A percentile compares a stretch with the other conserved stretches of the same genome.
Evolutionary conservation across 371 early-diverging fungal genomes (phyloP).

Genomic region (Apophysomyces sp.): DNA sequence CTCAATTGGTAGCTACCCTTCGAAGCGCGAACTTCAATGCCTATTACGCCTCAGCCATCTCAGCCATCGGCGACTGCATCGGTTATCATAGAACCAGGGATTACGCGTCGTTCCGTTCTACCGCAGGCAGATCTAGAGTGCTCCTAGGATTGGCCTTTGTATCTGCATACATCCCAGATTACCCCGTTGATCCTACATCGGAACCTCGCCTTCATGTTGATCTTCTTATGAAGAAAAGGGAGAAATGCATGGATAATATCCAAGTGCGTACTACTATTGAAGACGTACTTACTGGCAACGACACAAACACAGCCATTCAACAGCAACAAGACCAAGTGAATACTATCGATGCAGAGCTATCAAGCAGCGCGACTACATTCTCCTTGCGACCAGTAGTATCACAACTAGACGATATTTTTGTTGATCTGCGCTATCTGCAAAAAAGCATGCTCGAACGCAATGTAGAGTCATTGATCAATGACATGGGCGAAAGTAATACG

Average conservation of each 20-base stretch:
- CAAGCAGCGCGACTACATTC: conserved; percentile 42
- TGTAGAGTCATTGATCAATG: conserved; percentile 41
- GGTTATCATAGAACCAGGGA: conserved; percentile 18
- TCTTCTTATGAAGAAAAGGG: conserved; percentile 47
- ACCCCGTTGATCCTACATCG: conserved; percentile 78
- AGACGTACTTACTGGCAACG: conserved; percentile 55
- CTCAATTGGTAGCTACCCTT: conserved; percentile 1
- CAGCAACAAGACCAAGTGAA: conserved; percentile 19
- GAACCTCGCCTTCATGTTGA: conserved; percentile 65
- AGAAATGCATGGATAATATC: conserved; percentile 44
- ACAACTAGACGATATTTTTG: conserved; percentile 71
- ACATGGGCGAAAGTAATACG: conserved; percentile 33
- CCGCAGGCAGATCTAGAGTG: conserved; percentile 57
- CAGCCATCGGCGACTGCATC: conserved; percentile 13
- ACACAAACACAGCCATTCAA: conserved; percentile 45
- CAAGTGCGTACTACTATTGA: conserved; percentile 60
- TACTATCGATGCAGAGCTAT: conserved; percentile 28
- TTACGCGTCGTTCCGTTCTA: conserved; percentile 10
- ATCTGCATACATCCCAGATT: conserved; percentile 69
- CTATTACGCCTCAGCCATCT: conserved; percentile 21
- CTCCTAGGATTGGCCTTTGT: conserved; percentile 60
- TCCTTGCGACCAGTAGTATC: conserved; percentile 72
- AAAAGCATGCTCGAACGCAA: conserved; percentile 62
- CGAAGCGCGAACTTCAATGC: conserved; percentile 16
- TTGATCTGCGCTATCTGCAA: conserved; percentile 72